Evolutionary conservation across 75 land plant genomes (phyloP).

Genomic region (Pinus tabuliformis): DNA sequence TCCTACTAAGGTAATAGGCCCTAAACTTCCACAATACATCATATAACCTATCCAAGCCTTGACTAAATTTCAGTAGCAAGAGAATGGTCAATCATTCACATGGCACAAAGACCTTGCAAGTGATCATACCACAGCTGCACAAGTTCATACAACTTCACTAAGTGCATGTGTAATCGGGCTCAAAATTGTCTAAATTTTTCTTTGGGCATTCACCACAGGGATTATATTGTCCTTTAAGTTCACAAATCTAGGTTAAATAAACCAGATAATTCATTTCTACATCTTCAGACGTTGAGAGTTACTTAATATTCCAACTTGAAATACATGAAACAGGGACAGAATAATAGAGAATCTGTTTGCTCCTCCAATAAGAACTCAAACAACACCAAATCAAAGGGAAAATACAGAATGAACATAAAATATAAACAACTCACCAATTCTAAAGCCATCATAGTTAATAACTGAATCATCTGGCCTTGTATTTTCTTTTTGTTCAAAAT

Average conservation of each 20-base stretch:
- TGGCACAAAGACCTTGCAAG: too few species aligned
- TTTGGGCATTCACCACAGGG: background rate
- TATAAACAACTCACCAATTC: constrained; percentile 57
- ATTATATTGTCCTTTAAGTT: background rate
- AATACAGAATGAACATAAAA: background rate
- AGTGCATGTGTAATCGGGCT: too few species aligned
- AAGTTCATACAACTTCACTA: too few species aligned
- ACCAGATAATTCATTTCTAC: background rate
- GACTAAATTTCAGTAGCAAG: too few species aligned
- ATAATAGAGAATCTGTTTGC: background rate
- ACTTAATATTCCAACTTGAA: background rate
- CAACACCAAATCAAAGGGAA: background rate
- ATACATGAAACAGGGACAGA: background rate
- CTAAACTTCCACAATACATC: too few species aligned
- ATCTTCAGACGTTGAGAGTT: background rate
- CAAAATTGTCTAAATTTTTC: background rate
- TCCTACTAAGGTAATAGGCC: too few species aligned
- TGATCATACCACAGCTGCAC: too few species aligned
- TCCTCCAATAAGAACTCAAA: background rate
- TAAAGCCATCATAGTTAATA: constrained; percentile 85
- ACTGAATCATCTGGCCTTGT: constrained; percentile 74
- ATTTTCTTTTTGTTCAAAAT: constrained; percentile 60
- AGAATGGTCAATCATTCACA: too few species aligned
- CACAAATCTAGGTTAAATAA: background rate
- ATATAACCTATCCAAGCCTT: too few species aligned